phyloP scores from a whole-genome alignment of 768 basidiomycete species.

The Tricholoma flavovirens region DNA sequence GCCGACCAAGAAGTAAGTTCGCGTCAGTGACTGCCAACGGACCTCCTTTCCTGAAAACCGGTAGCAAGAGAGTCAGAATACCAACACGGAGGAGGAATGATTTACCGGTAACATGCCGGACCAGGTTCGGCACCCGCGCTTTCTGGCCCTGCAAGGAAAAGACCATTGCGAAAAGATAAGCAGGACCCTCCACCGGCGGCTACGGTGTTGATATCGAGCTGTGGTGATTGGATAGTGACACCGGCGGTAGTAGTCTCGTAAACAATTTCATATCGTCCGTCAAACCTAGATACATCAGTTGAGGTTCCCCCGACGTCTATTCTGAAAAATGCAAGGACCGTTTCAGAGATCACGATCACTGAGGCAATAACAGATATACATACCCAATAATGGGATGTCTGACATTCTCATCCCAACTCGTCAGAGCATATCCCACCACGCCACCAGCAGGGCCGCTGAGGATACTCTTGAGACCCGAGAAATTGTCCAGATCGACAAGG shows the following conservation, averaged over 20 bases:
- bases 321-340: conserved; percentile 28
- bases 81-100: not conserved
- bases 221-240: conserved; percentile 86
- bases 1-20: conserved; percentile 82
- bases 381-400: conserved; percentile 81
- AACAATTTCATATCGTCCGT: conserved; percentile 86
- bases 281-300: conserved; percentile 91
- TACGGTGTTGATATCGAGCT: conserved; percentile 93
- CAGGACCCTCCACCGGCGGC: conserved; percentile 94
- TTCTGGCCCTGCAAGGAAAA: conserved; percentile 88
- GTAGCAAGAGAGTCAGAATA: not conserved
- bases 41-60: conserved; percentile 67
- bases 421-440: conserved; percentile 91
- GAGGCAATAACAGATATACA: conserved; percentile 19
- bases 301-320: conserved; percentile 94
- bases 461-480: conserved; percentile 91
- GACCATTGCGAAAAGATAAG: conserved; percentile 81
- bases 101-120: conserved; percentile 81
- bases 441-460: conserved; percentile 92
- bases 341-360: not conserved
- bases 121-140: conserved; percentile 94
- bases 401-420: conserved; percentile 76
- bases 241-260: conserved; percentile 96
- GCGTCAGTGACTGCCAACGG: conserved; percentile 91
- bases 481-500: conserved; percentile 71